phyloP scores from a whole-genome alignment of 2,329 filamentous ascomycete species.

The Catunica adiposa region DNA sequence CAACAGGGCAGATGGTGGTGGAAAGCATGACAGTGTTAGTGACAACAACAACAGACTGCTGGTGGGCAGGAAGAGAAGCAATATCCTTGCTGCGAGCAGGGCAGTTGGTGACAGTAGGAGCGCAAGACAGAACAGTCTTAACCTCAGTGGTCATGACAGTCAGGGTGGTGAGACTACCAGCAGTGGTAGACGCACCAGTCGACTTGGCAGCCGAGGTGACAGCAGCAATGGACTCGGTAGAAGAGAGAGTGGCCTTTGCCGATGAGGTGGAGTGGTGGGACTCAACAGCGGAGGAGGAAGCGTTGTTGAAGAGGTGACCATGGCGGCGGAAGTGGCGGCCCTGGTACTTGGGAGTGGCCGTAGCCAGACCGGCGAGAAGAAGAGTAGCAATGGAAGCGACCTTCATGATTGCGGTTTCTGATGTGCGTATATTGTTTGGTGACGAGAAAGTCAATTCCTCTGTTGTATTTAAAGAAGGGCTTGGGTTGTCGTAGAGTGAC shows the following conservation, averaged over 20 bases:
- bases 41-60: constrained; percentile 22
- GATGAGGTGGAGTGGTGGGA: background rate
- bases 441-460: constrained; percentile 2
- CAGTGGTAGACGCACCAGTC: constrained; percentile 14
- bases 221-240: background rate
- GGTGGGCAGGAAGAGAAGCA: constrained; percentile 19
- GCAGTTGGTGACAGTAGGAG: constrained; percentile 41
- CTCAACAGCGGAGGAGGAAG: background rate
- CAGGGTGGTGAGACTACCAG: constrained; percentile 23
- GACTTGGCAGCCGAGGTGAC: constrained; percentile 1
- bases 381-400: constrained; percentile 11
- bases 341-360: constrained; percentile 12
- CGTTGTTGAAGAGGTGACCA: background rate
- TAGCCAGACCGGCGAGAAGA: constrained; percentile 10
- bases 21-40: constrained; percentile 27
- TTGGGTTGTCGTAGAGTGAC: background rate
- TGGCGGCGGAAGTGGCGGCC: constrained; percentile 10
- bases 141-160: constrained; percentile 38
- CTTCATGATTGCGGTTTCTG: constrained; percentile 11
- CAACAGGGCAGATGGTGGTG: constrained; percentile 30
- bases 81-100: constrained; percentile 22
- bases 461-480: background rate
- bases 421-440: background rate
- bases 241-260: background rate
- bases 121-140: constrained; percentile 42